Percentiles rank a stretch among this genome's conserved stretches.
These are phyloP conservation scores for Malus sieversii DNA, from an alignment of 306 rosid genomes.

Conservation along the genomic window DNA sequence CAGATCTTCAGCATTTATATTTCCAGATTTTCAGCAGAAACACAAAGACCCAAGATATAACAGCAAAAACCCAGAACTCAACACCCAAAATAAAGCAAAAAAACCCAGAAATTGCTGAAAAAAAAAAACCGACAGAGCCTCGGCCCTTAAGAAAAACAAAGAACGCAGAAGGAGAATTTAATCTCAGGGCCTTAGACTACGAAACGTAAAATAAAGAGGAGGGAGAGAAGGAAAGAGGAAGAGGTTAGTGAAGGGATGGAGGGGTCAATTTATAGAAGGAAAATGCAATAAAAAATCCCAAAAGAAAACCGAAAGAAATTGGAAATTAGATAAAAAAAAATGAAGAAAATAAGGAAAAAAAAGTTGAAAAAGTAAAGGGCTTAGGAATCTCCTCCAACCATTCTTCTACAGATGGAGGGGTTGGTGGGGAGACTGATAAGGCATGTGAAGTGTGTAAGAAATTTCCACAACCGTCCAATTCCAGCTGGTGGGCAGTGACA, in stretches of 20 bases:
- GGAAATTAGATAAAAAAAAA: background rate
- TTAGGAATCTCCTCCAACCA: slow-evolving; percentile 41
- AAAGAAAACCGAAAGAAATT: background rate
- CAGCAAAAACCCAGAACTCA: background rate
- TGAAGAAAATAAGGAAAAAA: background rate
- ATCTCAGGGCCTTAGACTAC: background rate
- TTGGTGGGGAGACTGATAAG: slow-evolving; percentile 14
- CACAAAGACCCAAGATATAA: background rate
- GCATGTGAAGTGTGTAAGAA: slow-evolving; percentile 21
- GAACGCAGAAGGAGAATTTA: background rate
- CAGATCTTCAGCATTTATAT: slow-evolving; percentile 19
- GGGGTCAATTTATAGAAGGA: slow-evolving; percentile 44
- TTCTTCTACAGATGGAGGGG: background rate
- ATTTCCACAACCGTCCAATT: slow-evolving; percentile 27
- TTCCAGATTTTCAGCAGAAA: background rate
- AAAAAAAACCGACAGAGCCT: background rate
- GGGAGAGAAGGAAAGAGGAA: slow-evolving; percentile 18
- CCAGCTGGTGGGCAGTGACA: slow-evolving; percentile 27
- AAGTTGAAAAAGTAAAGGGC: background rate
- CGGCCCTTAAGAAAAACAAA: background rate
- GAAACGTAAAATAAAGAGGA: background rate
- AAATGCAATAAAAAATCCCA: background rate
- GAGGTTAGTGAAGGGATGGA: slow-evolving; percentile 18
- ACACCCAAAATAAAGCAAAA: background rate
- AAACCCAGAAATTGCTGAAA: background rate